Conservation (phyloP, 2,329 filamentous ascomycete genomes). For the Cladosporium oxysporum region DNA sequence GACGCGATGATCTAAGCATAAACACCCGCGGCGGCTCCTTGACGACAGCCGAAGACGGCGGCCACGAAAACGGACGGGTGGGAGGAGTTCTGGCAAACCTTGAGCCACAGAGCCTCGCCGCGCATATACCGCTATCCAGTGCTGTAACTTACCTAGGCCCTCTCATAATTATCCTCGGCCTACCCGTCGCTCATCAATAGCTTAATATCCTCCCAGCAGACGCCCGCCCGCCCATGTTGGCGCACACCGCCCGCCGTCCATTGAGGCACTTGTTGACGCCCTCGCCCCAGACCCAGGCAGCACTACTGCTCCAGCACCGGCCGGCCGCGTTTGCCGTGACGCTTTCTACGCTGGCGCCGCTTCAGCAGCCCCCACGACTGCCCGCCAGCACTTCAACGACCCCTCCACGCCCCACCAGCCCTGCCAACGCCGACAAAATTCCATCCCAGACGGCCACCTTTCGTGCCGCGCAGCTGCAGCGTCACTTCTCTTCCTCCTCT, state of each 20-base stretch:
- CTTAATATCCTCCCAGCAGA: slow-evolving; percentile 9
- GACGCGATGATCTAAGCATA: slow-evolving; percentile 14
- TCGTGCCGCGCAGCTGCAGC: slow-evolving; percentile 28
- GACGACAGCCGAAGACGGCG: slow-evolving; percentile 18
- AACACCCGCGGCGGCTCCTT: slow-evolving; percentile 16
- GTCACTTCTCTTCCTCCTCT: slow-evolving; percentile 27
- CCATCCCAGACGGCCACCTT: slow-evolving; percentile 23
- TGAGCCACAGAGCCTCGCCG: slow-evolving; percentile 3
- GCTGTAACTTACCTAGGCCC: slow-evolving; percentile 1
- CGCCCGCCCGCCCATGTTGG: slow-evolving; percentile 7
- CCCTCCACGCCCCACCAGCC: slow-evolving; percentile 29
- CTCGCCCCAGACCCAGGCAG: not conserved
- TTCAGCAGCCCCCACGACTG: slow-evolving; percentile 18
- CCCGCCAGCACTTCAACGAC: slow-evolving; percentile 16
- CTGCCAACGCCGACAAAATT: slow-evolving; percentile 30
- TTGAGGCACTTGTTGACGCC: slow-evolving; percentile 16
- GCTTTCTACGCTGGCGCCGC: slow-evolving; percentile 21
- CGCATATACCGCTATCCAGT: not conserved
- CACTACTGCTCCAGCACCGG: slow-evolving; percentile 8
- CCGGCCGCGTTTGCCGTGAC: slow-evolving; percentile 18
- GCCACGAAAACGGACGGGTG: slow-evolving; percentile 17
- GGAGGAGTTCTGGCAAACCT: not conserved
- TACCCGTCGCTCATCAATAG: not conserved
- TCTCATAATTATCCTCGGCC: slow-evolving; percentile 3
- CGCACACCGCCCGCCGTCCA: slow-evolving; percentile 20